These are phyloP conservation scores for Discostella stelligeroides DNA, from an alignment of 108 stramenopile genomes.

Conservation along the genomic window DNA sequence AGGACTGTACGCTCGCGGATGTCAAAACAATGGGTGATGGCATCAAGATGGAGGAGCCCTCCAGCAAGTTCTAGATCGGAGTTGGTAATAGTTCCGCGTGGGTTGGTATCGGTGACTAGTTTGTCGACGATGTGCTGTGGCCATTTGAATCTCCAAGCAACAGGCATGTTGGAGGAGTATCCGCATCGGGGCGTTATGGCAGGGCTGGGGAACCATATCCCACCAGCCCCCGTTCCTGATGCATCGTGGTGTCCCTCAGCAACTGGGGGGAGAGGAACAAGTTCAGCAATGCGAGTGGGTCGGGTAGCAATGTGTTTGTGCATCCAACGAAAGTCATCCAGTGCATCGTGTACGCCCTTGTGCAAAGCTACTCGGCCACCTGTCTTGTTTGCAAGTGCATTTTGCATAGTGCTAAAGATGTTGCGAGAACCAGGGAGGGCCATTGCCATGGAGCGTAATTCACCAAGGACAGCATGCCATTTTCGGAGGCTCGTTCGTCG, in stretches of 20 bases:
- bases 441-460: constrained; percentile 19
- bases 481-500: not conserved
- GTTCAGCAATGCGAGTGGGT: constrained; percentile 46
- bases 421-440: constrained; percentile 18
- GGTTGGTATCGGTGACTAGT: constrained; percentile 29
- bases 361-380: constrained; percentile 3
- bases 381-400: constrained; percentile 1
- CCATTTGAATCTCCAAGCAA: constrained; percentile 48
- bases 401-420: constrained; percentile 28
- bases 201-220: constrained; percentile 43
- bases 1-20: constrained; percentile 38
- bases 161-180: constrained; percentile 4
- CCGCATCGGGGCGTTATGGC: not conserved
- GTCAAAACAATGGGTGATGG: constrained; percentile 30
- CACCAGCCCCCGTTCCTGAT: constrained; percentile 39
- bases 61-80: constrained; percentile 48
- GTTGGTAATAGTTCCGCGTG: constrained; percentile 38
- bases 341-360: constrained; percentile 30
- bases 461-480: constrained; percentile 8
- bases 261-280: constrained; percentile 40
- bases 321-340: constrained; percentile 43
- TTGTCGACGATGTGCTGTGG: not conserved
- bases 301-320: constrained; percentile 12
- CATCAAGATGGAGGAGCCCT: constrained; percentile 51
- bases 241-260: constrained; percentile 50